Evolutionary conservation across 225 moss, liverwort and hornwort genomes (phyloP).

Genomic region (Rhytidiadelphus loreus): DNA sequence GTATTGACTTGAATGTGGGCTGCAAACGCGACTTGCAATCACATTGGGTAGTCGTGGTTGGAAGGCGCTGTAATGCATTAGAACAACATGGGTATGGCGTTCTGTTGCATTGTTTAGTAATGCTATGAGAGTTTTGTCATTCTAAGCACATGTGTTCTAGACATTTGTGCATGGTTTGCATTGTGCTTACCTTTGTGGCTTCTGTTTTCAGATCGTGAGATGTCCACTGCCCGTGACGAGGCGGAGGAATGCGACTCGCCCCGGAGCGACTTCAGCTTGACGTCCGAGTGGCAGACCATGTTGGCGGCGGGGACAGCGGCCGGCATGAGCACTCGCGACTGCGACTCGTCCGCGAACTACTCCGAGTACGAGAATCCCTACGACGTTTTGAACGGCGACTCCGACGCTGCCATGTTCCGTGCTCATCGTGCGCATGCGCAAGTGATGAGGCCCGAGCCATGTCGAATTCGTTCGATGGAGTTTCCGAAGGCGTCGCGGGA

Average conservation of each 20-base stretch:
- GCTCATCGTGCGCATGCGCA: neutral
- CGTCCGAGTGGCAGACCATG: slow-evolving; percentile 35
- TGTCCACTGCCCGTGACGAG: neutral
- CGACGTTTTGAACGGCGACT: neutral
- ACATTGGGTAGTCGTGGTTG: neutral
- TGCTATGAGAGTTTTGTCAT: neutral
- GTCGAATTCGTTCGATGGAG: slow-evolving; percentile 21
- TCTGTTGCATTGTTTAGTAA: too few species aligned
- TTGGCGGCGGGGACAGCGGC: slow-evolving; percentile 31
- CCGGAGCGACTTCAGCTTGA: slow-evolving; percentile 34
- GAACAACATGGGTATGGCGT: neutral
- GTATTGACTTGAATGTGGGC: neutral
- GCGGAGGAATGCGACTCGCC: slow-evolving; percentile 19
- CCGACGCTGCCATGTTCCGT: neutral
- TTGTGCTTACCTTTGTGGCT: neutral
- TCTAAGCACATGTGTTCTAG: neutral
- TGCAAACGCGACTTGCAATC: neutral
- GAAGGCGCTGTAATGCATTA: neutral
- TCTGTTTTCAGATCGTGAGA: neutral
- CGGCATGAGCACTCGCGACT: slow-evolving; percentile 24
- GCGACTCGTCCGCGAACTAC: slow-evolving; percentile 2
- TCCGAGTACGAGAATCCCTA: slow-evolving; percentile 1
- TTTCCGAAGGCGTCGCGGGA: neutral
- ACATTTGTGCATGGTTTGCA: neutral
- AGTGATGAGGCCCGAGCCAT: neutral